Evolutionary conservation across 257 asterid species (phyloP).

Genomic region (Pogostemon cablin): DNA sequence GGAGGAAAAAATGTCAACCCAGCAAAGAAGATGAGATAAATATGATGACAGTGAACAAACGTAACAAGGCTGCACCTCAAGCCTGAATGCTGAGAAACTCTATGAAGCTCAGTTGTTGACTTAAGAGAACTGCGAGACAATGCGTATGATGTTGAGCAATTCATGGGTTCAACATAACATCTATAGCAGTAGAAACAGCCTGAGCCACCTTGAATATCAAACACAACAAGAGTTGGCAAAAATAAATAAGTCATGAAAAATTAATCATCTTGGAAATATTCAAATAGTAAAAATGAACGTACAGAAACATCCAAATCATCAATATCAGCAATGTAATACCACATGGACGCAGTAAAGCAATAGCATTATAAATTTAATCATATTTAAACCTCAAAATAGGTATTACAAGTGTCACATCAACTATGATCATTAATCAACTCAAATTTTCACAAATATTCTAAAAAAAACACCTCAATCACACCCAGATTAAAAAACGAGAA

Average conservation of each 20-base stretch:
- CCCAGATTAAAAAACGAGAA: neutral
- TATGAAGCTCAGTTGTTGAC: constrained; percentile 49
- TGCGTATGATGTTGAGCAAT: constrained; percentile 58
- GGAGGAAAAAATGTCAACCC: constrained; percentile 9
- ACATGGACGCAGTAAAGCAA: constrained; percentile 15
- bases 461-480: neutral
- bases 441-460: neutral
- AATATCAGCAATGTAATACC: neutral
- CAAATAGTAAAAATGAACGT: neutral
- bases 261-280: constrained; percentile 19
- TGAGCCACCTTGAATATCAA: constrained; percentile 36
- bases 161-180: constrained; percentile 56
- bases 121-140: constrained; percentile 45
- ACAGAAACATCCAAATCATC: constrained; percentile 3
- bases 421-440: neutral
- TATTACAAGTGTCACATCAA: neutral
- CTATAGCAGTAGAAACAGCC: constrained; percentile 49
- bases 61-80: constrained; percentile 54
- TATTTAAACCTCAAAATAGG: neutral
- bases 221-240: constrained; percentile 28
- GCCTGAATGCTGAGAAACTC: constrained; percentile 49
- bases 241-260: constrained; percentile 9
- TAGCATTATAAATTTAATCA: neutral
- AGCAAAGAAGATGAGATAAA: constrained; percentile 14
- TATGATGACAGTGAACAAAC: constrained; percentile 27